A percentile compares a stretch with the other conserved stretches of the same genome.
Evolutionary conservation across 495 filamentous ascomycete species (phyloP).

Genomic region (Parmelia sp.): DNA sequence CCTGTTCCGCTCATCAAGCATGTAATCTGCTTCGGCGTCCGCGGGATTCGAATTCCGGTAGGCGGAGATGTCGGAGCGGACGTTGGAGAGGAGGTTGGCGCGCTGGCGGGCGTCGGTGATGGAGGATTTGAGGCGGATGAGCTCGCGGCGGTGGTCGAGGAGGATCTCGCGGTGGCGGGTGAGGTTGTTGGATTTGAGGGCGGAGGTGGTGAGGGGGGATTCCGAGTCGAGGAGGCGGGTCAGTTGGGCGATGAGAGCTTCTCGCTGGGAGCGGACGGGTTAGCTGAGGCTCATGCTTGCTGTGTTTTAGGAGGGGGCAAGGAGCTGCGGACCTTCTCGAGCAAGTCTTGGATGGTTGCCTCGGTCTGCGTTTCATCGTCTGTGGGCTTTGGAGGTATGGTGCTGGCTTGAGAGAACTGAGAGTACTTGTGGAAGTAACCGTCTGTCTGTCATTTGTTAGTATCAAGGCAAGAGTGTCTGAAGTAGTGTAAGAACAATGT

Average conservation of each 20-base stretch:
- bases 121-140: constrained; percentile 59
- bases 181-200: constrained; percentile 91
- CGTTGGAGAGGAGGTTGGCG: constrained; percentile 83
- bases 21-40: constrained; percentile 85
- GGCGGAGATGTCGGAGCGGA: constrained; percentile 84
- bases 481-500: constrained; percentile 20
- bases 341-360: constrained; percentile 72
- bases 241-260: constrained; percentile 74
- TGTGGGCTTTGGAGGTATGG: constrained; percentile 73
- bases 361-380: constrained; percentile 80
- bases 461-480: neutral
- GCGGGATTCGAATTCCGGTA: constrained; percentile 78
- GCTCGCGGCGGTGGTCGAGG: constrained; percentile 76
- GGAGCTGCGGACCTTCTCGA: constrained; percentile 56
- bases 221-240: constrained; percentile 89
- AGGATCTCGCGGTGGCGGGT: constrained; percentile 87
- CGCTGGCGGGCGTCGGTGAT: constrained; percentile 73
- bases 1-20: constrained; percentile 80
- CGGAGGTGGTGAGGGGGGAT: constrained; percentile 79
- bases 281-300: constrained; percentile 13
- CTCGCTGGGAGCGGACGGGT: constrained; percentile 52
- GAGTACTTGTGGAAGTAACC: constrained; percentile 91
- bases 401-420: constrained; percentile 77
- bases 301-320: neutral
- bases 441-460: constrained; percentile 61